Evolutionary conservation across 768 basidiomycete genomes (phyloP).

Genomic region (Cystobasidiopsis lactophilus): DNA sequence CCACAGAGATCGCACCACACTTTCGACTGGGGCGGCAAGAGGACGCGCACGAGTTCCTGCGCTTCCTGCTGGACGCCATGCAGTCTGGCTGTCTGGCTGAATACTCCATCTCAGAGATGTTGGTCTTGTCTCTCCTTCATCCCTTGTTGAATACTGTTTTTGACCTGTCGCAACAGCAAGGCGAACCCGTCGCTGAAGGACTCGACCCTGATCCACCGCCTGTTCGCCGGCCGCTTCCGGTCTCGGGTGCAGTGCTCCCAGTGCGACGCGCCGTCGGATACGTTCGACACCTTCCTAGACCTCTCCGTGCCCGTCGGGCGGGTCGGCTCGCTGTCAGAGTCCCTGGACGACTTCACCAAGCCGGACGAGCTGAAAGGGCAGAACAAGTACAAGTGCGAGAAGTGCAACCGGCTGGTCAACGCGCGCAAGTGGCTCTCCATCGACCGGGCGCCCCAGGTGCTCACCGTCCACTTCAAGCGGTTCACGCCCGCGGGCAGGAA

Average conservation of each 20-base stretch:
- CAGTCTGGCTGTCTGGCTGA: constrained; percentile 50
- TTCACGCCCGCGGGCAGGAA: constrained; percentile 72
- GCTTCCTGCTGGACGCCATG: constrained; percentile 74
- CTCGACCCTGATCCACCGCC: constrained; percentile 79
- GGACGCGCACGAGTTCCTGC: constrained; percentile 91
- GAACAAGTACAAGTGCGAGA: constrained; percentile 97
- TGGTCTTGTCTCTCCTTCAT: not conserved
- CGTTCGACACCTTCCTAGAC: constrained; percentile 84
- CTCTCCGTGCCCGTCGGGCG: constrained; percentile 71
- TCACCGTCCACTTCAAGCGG: constrained; percentile 85
- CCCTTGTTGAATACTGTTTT: not conserved
- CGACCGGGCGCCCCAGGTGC: constrained; percentile 60
- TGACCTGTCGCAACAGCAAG: not conserved
- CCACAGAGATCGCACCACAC: not conserved
- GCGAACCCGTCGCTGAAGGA: constrained; percentile 31
- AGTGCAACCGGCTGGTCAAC: constrained; percentile 79
- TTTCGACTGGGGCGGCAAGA: constrained; percentile 66
- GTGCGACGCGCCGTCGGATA: constrained; percentile 77
- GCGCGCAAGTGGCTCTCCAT: constrained; percentile 81
- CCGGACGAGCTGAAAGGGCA: constrained; percentile 64
- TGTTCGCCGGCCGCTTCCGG: constrained; percentile 78
- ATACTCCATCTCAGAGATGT: not conserved
- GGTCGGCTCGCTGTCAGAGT: constrained; percentile 40
- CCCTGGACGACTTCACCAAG: constrained; percentile 55
- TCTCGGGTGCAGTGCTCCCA: constrained; percentile 68